Percentiles rank a stretch among this genome's conserved stretches.
Conservation (phyloP, 2,329 filamentous ascomycete species). For the Capronia coronata region DNA sequence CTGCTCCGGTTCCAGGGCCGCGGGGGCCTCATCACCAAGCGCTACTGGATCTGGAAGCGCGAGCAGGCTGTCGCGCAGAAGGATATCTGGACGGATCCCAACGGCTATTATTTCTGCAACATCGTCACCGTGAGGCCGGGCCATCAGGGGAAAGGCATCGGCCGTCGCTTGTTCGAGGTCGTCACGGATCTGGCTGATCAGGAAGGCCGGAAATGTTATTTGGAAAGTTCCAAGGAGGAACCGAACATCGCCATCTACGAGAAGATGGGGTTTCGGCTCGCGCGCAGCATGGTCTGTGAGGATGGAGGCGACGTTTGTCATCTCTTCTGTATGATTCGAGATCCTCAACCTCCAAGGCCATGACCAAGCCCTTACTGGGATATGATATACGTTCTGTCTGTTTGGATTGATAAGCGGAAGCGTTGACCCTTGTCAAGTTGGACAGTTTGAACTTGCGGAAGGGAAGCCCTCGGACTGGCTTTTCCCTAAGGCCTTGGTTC, state of each 20-base stretch:
- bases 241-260: slow-evolving; percentile 68
- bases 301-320: slow-evolving; percentile 56
- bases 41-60: slow-evolving; percentile 68
- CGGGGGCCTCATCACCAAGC: slow-evolving; percentile 58
- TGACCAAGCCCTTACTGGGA: no score
- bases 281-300: slow-evolving; percentile 58
- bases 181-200: slow-evolving; percentile 59
- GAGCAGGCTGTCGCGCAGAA: slow-evolving; percentile 57
- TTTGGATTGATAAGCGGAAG: no score
- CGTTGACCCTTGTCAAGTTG: no score
- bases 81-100: slow-evolving; percentile 57
- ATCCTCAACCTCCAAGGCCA: slow-evolving; percentile 23
- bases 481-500: no score
- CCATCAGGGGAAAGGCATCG: slow-evolving; percentile 61
- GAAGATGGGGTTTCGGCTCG: slow-evolving; percentile 60
- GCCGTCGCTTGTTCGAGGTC: slow-evolving; percentile 56
- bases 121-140: slow-evolving; percentile 63
- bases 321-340: slow-evolving; percentile 33
- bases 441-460: no score
- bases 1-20: slow-evolving; percentile 59
- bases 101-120: slow-evolving; percentile 70
- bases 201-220: slow-evolving; percentile 60
- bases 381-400: no score
- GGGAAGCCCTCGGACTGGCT: no score
- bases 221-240: slow-evolving; percentile 62